phyloP scores from a whole-genome alignment of 345 rosid species.

The Clarkia xantiana region DNA sequence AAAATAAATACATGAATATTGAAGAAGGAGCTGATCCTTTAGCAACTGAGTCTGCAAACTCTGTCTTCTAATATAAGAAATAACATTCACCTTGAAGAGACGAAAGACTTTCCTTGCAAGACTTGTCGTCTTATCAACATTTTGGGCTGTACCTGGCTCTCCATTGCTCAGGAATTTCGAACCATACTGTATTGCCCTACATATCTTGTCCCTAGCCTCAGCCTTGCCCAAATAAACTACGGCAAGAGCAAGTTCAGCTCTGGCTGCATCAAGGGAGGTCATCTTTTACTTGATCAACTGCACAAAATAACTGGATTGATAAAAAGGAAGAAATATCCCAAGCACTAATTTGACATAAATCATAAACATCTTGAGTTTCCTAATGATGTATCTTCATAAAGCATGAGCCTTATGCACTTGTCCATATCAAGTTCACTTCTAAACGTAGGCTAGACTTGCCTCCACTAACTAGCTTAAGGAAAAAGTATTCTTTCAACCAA shows the following conservation, averaged over 20 bases:
- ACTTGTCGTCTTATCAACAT: conserved; percentile 85
- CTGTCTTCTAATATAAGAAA: not conserved
- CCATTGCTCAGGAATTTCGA: conserved; percentile 85
- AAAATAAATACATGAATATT: not conserved
- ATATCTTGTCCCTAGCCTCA: conserved; percentile 98
- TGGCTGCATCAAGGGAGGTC: conserved; percentile 65
- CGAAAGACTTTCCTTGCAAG: conserved; percentile 98
- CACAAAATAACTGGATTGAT: conserved; percentile 9
- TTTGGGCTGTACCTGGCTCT: conserved; percentile 88
- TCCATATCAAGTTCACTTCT: no score
- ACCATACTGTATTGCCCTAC: conserved; percentile 95
- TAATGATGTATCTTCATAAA: no score
- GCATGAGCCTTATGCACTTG: no score
- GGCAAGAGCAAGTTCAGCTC: conserved; percentile 80
- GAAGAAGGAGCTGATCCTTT: not conserved
- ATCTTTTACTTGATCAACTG: conserved; percentile 22
- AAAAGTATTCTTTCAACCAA: no score
- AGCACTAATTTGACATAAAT: no score
- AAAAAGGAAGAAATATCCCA: not conserved
- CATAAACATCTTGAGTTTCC: no score
- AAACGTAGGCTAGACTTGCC: no score
- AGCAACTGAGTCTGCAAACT: not conserved
- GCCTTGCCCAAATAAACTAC: conserved; percentile 85
- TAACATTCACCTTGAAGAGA: conserved; percentile 57
- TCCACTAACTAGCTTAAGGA: no score